These are phyloP conservation scores for Eucalyptus erythrocorys DNA, from an alignment of 345 rosid genomes.

Conservation along the genomic window DNA sequence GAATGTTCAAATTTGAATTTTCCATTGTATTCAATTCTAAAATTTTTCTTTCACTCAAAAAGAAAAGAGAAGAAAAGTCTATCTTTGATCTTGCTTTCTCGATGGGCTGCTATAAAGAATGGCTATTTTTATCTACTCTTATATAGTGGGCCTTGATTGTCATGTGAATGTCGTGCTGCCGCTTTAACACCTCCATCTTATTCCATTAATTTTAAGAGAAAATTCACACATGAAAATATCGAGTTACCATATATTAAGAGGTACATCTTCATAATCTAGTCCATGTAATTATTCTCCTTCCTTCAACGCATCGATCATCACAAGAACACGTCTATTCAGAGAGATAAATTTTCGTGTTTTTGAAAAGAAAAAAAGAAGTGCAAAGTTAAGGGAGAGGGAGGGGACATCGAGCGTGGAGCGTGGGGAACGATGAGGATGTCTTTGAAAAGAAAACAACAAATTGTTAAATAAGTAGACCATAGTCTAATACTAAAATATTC, in stretches of 20 bases:
- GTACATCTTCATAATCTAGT: background rate
- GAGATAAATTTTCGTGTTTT: background rate
- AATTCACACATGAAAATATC: background rate
- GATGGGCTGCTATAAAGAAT: background rate
- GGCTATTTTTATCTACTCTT: background rate
- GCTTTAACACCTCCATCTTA: background rate
- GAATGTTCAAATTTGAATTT: rapidly evolving
- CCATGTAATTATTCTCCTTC: background rate
- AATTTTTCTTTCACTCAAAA: no score
- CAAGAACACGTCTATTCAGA: background rate
- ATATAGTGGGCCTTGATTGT: background rate
- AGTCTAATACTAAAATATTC: background rate
- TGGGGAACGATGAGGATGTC: rapidly evolving
- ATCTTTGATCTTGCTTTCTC: background rate
- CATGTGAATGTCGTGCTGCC: background rate
- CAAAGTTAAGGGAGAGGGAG: no score
- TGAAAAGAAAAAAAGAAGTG: no score
- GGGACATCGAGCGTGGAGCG: background rate
- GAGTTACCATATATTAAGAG: background rate
- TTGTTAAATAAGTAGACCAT: background rate
- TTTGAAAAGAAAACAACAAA: background rate
- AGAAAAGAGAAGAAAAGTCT: no score
- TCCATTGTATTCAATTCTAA: no score
- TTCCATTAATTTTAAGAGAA: background rate
- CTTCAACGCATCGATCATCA: background rate